Conservation (phyloP, 768 basidiomycete genomes). For the Tylopilus vinaceipallidus region DNA sequence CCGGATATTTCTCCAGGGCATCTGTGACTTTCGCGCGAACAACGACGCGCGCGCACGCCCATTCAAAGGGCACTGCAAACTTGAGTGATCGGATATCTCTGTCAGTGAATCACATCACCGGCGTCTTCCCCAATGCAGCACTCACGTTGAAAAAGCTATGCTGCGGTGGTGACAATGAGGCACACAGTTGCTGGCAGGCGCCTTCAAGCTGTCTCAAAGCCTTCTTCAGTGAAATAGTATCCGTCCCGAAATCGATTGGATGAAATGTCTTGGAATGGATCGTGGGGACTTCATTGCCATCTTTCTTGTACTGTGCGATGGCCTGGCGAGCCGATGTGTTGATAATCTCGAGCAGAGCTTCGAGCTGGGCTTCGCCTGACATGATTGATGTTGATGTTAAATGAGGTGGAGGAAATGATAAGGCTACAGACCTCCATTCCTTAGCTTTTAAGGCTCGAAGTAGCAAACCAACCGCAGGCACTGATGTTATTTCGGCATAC, state of each 20-base stretch:
- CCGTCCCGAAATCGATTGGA: conserved; percentile 20
- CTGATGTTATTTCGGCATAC: too few species aligned
- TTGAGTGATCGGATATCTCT: not conserved
- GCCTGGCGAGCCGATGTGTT: conserved; percentile 26
- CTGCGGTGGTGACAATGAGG: conserved; percentile 26
- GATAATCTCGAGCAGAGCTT: conserved; percentile 28
- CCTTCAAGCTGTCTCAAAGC: conserved; percentile 26
- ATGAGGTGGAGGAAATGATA: not conserved
- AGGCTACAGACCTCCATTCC: too few species aligned
- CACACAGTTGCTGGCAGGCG: conserved; percentile 26
- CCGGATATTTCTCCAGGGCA: too few species aligned
- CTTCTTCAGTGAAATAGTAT: conserved; percentile 24
- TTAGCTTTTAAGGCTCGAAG: too few species aligned
- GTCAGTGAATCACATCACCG: not conserved
- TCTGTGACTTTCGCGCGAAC: not conserved
- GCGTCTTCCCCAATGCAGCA: not conserved
- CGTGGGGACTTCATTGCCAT: conserved; percentile 20
- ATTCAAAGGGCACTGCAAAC: conserved; percentile 25
- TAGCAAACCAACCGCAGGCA: too few species aligned
- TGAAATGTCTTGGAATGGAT: conserved; percentile 22
- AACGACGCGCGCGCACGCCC: conserved; percentile 25
- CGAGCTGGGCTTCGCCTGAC: not conserved
- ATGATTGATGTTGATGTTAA: not conserved
- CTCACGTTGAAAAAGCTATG: conserved; percentile 26
- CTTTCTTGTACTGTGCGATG: conserved; percentile 27